Base-by-base conservation (phyloP, 1,139 yeast genomes). In the Protomyces arabidopsidicola region DNA sequence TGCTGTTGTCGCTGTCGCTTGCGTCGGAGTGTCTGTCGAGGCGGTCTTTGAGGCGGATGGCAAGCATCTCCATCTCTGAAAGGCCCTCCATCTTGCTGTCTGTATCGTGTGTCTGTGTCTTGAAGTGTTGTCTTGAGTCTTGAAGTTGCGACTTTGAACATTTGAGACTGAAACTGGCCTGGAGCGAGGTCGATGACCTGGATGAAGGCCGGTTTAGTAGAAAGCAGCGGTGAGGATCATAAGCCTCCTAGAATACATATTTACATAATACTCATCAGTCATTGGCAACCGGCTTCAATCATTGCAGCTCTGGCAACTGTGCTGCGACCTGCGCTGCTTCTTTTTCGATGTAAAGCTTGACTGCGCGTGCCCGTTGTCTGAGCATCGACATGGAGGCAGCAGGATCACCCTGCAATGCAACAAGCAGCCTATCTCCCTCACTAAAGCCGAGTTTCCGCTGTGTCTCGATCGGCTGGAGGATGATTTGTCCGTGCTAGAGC, bases 1-100 rank as follows among this genome's bases (percentile, higher is more conserved):
- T 58, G 24, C 64, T 58, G 14, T 24, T 42, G 48, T 61, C 63
- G 20, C 55, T 45, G 48, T 42, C 48, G 34, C 66, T 53, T 22
- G 56, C 68, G 45, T 58, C 62, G 48, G 45, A 48, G 36, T 24
- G 36, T 8, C 45, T 45, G 48, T 58, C 56, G 38, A 52, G 52
- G 20, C 36, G 52, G 14, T 51, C 62, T 42, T 52, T 58, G 38
- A 58, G 31, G 18, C 34, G 27, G 14, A 39, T 50, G 20, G 56
- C 56, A 20, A 58, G 56, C 10, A 22, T 27, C 24, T 58, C 62
- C 52, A 58, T 27, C 27, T 27, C 55, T n/a, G 48, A 42, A 10
- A 18, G 48, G 14, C 24, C 48, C 22, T 42, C 18, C 48, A 42
- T 42, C 22, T 9, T n/a, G 48, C 24, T n/a, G 9, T 8, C 16